Evolutionary conservation across 345 rosid genomes (phyloP).

Genomic region (Salix caprea): DNA sequence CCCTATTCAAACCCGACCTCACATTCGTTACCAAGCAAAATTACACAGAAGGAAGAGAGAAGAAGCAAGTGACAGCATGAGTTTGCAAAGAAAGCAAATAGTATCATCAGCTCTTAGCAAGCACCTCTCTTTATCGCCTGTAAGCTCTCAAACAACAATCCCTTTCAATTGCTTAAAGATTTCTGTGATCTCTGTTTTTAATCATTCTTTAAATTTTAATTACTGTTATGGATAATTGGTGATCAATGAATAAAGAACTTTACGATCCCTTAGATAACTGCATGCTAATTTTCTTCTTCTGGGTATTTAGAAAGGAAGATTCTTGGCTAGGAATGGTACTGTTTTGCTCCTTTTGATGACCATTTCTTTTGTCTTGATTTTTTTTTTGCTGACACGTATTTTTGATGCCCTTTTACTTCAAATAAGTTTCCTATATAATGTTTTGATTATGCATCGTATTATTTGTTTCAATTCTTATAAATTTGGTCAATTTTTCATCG

Average conservation of each 20-base stretch:
- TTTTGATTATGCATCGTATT: no score
- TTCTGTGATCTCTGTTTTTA: background rate
- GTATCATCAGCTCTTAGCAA: slow-evolving; percentile 52
- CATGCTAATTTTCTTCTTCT: background rate
- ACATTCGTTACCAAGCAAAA: no score
- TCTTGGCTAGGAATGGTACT: background rate
- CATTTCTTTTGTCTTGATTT: no score
- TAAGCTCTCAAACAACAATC: slow-evolving; percentile 26
- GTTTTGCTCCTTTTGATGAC: no score
- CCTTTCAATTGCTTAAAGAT: background rate
- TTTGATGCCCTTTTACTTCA: no score
- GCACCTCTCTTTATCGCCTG: slow-evolving; percentile 51
- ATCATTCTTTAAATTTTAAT: slow-evolving; percentile 3
- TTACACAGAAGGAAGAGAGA: no score
- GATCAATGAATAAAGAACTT: background rate
- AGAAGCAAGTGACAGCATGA: background rate
- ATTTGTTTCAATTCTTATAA: no score
- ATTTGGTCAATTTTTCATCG: no score
- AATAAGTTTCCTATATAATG: no score
- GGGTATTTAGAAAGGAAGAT: background rate
- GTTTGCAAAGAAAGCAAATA: slow-evolving; percentile 32
- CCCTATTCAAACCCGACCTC: no score
- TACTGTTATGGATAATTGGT: background rate
- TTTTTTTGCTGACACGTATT: no score
- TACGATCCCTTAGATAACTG: background rate